Evolutionary conservation across 2,329 filamentous ascomycete species (phyloP).

Genomic region (Fusarium redolens): DNA sequence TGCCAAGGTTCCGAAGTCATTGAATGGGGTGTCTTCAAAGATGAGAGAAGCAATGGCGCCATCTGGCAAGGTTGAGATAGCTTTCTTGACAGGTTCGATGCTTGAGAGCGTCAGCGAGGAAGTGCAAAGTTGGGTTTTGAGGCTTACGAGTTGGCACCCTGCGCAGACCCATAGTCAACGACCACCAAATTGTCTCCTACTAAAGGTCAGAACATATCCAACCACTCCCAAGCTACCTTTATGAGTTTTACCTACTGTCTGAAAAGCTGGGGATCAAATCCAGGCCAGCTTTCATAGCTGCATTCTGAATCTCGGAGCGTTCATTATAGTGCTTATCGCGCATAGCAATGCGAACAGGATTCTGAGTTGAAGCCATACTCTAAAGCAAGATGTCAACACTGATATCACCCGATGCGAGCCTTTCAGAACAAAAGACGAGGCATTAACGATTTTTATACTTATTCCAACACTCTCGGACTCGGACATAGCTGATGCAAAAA

Average conservation of each 20-base stretch:
- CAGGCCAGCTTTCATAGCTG: not conserved
- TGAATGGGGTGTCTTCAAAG: constrained; percentile 10
- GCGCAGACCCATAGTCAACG: constrained; percentile 4
- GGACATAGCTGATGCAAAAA: not conserved
- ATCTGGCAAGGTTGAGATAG: not conserved
- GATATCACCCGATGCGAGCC: accelerated
- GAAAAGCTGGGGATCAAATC: not conserved
- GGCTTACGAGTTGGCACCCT: constrained; percentile 8
- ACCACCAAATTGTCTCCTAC: not conserved
- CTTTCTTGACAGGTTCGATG: not conserved
- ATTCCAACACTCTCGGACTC: accelerated
- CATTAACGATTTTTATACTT: not conserved
- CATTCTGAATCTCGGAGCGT: constrained; percentile 10
- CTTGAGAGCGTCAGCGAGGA: not conserved
- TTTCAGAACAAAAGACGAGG: accelerated
- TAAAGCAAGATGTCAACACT: accelerated
- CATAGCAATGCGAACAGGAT: constrained; percentile 7
- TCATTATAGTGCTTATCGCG: constrained; percentile 13
- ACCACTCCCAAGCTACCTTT: too few species aligned
- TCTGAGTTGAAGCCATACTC: not conserved
- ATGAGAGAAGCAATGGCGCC: not conserved
- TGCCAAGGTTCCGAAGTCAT: constrained; percentile 14
- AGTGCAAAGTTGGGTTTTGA: accelerated
- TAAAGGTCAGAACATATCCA: not conserved
- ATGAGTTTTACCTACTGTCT: not conserved